Evolutionary conservation across 306 rosid species (phyloP), one percentile per base, ranked within the genome.

Genomic region (Cucurbita argyrosperma): DNA sequence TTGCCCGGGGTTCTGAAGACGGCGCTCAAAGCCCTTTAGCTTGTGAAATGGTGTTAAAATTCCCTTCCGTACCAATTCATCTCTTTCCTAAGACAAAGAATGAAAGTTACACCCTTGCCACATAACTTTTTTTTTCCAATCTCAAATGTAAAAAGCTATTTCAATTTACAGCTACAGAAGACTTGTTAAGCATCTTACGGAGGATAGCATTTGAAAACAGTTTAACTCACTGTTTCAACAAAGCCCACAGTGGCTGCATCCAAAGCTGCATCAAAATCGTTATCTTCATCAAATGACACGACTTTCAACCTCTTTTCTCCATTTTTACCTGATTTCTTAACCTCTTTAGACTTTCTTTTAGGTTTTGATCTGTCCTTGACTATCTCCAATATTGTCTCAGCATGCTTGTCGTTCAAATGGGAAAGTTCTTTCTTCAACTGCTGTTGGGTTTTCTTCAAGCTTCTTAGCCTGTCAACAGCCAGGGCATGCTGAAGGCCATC

Each of bases 161-260:
- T 55, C 60, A 10, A 21, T 37, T 42, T 18, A 19, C 19, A 13
- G 40, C 26, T 30, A 8, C 4, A 23, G 56, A 66, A 72, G 53
- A 59, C 40, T 49, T 61, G 74, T 43, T 30, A 60, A 69, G 54
- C 62, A 69, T 62, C 46, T 54, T 12, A 47, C 49, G 7, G 49
- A 16, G 74, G 56, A 18, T 35, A 79, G 67, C 49, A 47, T 16
- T 21, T 49, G 30, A 77, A 55, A 51, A 63, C 70, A 72, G 65
- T 67, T 39, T 53, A 81, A 84, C 97, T 90, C 84, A 90, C 98
- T 4, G 96, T 94, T 88, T 94, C 98, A 64, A 94, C 89, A 84
- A 94, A 88, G 67, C 98, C 96, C 4, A 89, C 82, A 40, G 98
- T 86, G 71, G 97, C 97, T 42, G 97, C 96, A 88, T 94, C 99